Conservation (phyloP, 352 stramenopile genomes). For the Phytophthora niederhauseri region DNA sequence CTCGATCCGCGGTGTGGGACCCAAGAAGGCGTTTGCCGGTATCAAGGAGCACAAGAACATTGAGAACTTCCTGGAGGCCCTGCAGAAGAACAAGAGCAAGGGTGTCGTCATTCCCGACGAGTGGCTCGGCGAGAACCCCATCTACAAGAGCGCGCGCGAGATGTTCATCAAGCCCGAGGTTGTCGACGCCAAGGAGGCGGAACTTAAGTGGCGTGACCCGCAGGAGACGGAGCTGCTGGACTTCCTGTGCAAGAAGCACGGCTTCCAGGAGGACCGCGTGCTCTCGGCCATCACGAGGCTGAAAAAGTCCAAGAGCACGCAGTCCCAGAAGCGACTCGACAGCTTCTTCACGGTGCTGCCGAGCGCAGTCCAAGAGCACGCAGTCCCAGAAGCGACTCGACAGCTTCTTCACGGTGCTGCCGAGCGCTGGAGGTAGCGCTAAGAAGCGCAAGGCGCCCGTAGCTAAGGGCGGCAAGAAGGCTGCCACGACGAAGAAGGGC, state of each 20-base stretch:
- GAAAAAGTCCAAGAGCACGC: conserved; percentile 95
- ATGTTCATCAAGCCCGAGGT: conserved; percentile 94
- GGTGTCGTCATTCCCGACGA: conserved; percentile 85
- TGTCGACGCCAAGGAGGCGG: conserved; percentile 55
- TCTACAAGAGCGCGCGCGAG: conserved; percentile 92
- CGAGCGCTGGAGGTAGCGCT: conserved; percentile 36
- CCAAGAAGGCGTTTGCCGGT: conserved; percentile 97
- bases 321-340: conserved; percentile 97
- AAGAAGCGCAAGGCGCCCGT: conserved; percentile 71
- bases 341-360: conserved; percentile 94
- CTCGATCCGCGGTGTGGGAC: conserved; percentile 97
- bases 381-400: conserved; percentile 97
- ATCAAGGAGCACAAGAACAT: conserved; percentile 97
- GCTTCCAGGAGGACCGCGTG: conserved; percentile 96
- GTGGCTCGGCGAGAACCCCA: conserved; percentile 86
- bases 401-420: conserved; percentile 94
- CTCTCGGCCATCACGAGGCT: conserved; percentile 94
- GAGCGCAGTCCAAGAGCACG: conserved; percentile 90
- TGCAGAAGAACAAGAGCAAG: conserved; percentile 90
- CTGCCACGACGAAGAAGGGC: conserved; percentile 51
- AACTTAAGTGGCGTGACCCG: conserved; percentile 96
- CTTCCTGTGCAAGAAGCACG: conserved; percentile 98
- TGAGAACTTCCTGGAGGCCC: conserved; percentile 93
- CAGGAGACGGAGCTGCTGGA: conserved; percentile 89
- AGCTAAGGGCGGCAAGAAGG: conserved; percentile 42